Conservation (phyloP, 1,139 yeast species). For the Kodamaea fungicola region DNA sequence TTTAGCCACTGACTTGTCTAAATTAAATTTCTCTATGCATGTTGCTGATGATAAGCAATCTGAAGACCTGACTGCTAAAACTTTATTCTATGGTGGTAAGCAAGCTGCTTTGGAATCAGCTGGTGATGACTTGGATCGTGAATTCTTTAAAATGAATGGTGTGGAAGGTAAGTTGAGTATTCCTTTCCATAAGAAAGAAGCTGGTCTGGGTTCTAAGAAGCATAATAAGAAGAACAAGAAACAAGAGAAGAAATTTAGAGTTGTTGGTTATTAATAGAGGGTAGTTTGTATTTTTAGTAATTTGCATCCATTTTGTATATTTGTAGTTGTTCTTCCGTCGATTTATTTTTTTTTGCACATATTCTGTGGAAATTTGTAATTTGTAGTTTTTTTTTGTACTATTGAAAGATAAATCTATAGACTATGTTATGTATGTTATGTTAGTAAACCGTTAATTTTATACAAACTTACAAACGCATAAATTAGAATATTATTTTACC, state of each 20-base stretch:
- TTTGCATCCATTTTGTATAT: too few species aligned
- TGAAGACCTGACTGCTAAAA: slow-evolving; percentile 29
- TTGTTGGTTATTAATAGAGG: slow-evolving; percentile 32
- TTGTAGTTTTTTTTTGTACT: too few species aligned
- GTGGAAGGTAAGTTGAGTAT: slow-evolving; percentile 60
- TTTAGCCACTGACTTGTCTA: slow-evolving; percentile 64
- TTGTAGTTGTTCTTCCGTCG: too few species aligned
- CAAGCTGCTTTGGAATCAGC: slow-evolving; percentile 77
- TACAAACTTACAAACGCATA: too few species aligned
- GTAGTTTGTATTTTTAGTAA: neutral
- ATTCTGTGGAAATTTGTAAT: too few species aligned
- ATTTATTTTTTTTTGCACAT: too few species aligned
- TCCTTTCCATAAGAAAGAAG: slow-evolving; percentile 66
- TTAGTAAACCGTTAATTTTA: too few species aligned
- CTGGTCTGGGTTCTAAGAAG: slow-evolving; percentile 47
- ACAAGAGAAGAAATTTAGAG: slow-evolving; percentile 47
- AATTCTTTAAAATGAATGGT: slow-evolving; percentile 68
- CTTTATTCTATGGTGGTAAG: slow-evolving; percentile 68
- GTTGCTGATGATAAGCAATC: slow-evolving; percentile 35
- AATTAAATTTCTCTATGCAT: slow-evolving; percentile 78
- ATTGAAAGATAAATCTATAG: too few species aligned
- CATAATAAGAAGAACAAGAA: slow-evolving; percentile 79
- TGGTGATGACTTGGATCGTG: slow-evolving; percentile 77
- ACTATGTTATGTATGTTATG: too few species aligned
- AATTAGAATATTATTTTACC: neutral